Percentiles rank a stretch among this genome's conserved stretches.
These are phyloP conservation scores for Misopates orontium DNA, from an alignment of 257 asterid genomes.

Conservation along the genomic window DNA sequence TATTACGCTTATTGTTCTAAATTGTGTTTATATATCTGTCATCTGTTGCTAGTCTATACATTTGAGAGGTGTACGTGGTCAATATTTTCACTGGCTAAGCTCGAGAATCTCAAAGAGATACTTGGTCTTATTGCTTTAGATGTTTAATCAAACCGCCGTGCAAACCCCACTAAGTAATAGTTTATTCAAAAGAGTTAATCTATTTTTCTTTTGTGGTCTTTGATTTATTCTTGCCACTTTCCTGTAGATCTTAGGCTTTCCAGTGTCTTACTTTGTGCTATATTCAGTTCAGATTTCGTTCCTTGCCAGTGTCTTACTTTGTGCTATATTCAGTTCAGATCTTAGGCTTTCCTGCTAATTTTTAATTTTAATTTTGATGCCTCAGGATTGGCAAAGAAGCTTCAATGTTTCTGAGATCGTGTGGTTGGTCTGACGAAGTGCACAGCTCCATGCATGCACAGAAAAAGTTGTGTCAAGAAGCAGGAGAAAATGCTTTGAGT, in stretches of 20 bases:
- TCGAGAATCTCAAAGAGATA: constrained; percentile 6
- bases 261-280: constrained; percentile 22
- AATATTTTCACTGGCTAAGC: neutral
- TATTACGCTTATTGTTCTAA: constrained; percentile 4
- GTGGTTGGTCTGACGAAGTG: constrained; percentile 89
- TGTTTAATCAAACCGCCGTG: constrained; percentile 4
- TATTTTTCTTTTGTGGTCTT: neutral
- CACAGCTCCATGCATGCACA: constrained; percentile 58
- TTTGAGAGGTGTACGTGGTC: constrained; percentile 8
- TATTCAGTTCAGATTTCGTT: neutral
- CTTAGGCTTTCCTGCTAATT: neutral
- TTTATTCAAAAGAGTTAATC: neutral
- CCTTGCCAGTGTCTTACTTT: constrained; percentile 18
- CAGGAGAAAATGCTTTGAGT: constrained; percentile 33
- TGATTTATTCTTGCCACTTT: constrained; percentile 11
- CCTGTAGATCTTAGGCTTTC: neutral
- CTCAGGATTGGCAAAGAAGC: constrained; percentile 82
- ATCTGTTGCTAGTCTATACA: constrained; percentile 1
- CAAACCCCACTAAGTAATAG: neutral
- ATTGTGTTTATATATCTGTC: constrained; percentile 4
- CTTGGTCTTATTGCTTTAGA: constrained; percentile 20
- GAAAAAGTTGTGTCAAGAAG: constrained; percentile 59
- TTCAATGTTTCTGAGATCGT: constrained; percentile 54
- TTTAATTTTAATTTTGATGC: constrained; percentile 21
- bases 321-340: constrained; percentile 15